A percentile compares a stretch with the other conserved stretches of the same genome.
These are phyloP conservation scores for Scheffersomyces stipitis DNA, from an alignment of 805 yeast species.

Conservation along the genomic window DNA sequence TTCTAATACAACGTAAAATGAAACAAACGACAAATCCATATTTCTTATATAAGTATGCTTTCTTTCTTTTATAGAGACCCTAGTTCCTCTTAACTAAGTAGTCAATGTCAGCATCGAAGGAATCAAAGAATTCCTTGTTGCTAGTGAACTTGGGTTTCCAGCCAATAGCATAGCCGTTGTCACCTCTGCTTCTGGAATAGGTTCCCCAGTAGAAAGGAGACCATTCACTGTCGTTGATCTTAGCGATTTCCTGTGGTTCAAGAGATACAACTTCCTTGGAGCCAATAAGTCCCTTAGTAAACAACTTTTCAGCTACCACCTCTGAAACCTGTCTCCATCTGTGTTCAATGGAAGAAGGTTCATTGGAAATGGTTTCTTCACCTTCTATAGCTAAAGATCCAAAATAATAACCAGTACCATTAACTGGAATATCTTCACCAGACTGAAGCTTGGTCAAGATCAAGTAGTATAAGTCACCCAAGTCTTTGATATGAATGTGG, in stretches of 20 bases:
- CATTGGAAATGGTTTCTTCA: constrained; percentile 8
- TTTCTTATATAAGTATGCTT: no score
- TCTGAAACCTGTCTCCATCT: constrained; percentile 28
- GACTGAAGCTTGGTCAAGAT: constrained; percentile 20
- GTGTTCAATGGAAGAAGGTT: constrained; percentile 19
- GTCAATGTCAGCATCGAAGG: constrained; percentile 18
- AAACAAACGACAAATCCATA: no score
- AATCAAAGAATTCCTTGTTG: constrained; percentile 14
- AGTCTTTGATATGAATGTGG: constrained; percentile 33
- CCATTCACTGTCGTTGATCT: constrained; percentile 11
- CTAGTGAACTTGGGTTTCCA: constrained; percentile 22
- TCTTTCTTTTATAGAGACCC: no score
- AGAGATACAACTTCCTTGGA: constrained; percentile 15
- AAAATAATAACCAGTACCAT: constrained; percentile 36
- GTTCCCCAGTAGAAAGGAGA: constrained; percentile 25
- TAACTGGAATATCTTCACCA: constrained; percentile 22
- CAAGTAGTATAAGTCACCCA: constrained; percentile 28
- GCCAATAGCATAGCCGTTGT: constrained; percentile 24
- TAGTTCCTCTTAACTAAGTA: constrained; percentile 2
- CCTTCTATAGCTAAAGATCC: constrained; percentile 16
- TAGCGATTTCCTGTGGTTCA: constrained; percentile 11
- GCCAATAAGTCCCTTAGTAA: constrained; percentile 10
- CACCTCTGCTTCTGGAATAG: constrained; percentile 26
- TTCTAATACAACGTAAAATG: no score
- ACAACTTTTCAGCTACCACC: constrained; percentile 17